Evolutionary conservation across 345 rosid species (phyloP), one percentile per base, ranked within the genome.

Genomic region (Corchorus capsularis): DNA sequence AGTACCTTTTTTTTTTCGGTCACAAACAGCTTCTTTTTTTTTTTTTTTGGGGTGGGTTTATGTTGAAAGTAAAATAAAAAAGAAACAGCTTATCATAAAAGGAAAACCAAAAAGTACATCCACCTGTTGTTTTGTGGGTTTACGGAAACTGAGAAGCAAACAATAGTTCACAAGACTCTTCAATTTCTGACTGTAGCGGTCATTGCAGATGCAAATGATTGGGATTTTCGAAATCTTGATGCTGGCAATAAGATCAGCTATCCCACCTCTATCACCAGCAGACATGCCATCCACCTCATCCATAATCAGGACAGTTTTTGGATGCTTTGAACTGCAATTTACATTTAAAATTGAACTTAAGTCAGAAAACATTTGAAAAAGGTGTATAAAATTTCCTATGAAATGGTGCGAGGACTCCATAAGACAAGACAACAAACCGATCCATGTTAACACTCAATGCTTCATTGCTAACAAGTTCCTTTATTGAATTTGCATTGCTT

Each of bases 201-300:
- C 99, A 85, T 96, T 96, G 77, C 99, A 96, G 66, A 96, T 96
- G 84, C 99, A 96, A 72, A 96, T 88, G 79, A 96, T 92, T 75
- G 99, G 99, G 79, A 96, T 88, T 81, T 89, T 96, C 71, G 99
- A 96, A 53, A 88, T 87, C 81, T 92, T 96, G 85, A 96, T 91
- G 87, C 98, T 96, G 53, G 96, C 98, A 80, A 96, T 93, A 79
- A 96, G 98, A 82, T 96, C 99, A 32, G 98, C 94, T 78, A 96
- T 78, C 83, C 99, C 99, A 76, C 98, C 98, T 85, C 99, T 88
- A 83, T 96, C 99, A 62, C 99, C 99, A 63, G 99, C 99, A 71
- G 99, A 96, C 99, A 96, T 96, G 63, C 99, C 99, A 91, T 96
- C 98, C 43, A 93, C 98, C 90, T 96, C 99, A 79, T 96, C 99